Evolutionary conservation across 1,284 basidiomycete genomes (phyloP).

Genomic region (Apiotrichum siamense): DNA sequence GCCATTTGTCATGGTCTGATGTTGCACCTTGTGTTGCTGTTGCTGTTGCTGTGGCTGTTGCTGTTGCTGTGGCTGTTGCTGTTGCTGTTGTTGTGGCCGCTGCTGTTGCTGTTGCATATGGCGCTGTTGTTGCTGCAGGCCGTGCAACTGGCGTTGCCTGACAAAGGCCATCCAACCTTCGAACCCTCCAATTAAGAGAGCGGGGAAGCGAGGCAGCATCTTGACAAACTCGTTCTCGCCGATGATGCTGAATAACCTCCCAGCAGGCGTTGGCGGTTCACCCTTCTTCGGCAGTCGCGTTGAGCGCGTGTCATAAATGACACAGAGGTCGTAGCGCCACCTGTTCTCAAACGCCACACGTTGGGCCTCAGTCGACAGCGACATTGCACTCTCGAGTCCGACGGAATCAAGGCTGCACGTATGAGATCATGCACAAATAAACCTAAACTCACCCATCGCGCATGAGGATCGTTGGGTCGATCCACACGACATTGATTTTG

Average conservation of each 20-base stretch:
- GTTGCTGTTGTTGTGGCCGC: conserved; percentile 8
- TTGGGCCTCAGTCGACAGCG: conserved; percentile 66
- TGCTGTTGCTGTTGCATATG: conserved; percentile 6
- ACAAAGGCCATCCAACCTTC: conserved; percentile 72
- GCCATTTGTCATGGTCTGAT: background rate
- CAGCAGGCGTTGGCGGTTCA: conserved; percentile 53
- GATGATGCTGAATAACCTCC: conserved; percentile 61
- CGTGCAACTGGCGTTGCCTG: conserved; percentile 17
- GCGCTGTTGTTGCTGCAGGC: conserved; percentile 3
- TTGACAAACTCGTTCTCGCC: conserved; percentile 67
- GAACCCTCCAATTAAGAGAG: conserved; percentile 78
- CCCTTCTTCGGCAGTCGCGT: conserved; percentile 52
- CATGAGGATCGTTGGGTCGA: conserved; percentile 72
- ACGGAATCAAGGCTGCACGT: conserved; percentile 57
- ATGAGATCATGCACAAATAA: background rate
- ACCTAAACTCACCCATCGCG: conserved; percentile 62
- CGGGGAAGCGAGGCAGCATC: conserved; percentile 67
- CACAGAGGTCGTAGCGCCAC: conserved; percentile 83
- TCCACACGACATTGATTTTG: conserved; percentile 58
- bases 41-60: background rate
- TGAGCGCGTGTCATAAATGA: conserved; percentile 74
- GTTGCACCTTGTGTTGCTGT: background rate
- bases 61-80: background rate
- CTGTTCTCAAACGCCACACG: conserved; percentile 67
- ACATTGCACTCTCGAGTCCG: conserved; percentile 67